Conservation (phyloP, 768 basidiomycete genomes). For the Lanmaoa pseudosensibilis region DNA sequence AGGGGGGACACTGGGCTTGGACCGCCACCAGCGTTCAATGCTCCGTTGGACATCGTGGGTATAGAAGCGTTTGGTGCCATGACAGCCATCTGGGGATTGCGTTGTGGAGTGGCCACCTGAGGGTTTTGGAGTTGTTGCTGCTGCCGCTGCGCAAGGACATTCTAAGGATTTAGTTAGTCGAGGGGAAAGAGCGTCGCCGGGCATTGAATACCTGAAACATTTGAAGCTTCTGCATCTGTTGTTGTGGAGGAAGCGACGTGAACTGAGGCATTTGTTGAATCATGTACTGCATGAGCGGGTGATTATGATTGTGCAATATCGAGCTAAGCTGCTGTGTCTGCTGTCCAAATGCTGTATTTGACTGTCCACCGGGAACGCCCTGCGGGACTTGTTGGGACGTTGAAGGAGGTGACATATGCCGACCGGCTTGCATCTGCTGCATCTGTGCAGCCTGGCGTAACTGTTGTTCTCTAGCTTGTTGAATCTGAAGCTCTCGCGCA, state of each 20-base stretch:
- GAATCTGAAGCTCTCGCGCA: constrained; percentile 36
- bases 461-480: constrained; percentile 36
- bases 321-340: constrained; percentile 44
- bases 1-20: constrained; percentile 33
- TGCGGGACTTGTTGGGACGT: constrained; percentile 24
- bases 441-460: constrained; percentile 35
- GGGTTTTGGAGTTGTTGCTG: constrained; percentile 35
- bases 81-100: constrained; percentile 32
- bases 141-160: constrained; percentile 25
- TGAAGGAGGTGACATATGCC: constrained; percentile 47
- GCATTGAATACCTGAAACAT: constrained; percentile 45
- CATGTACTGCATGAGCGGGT: constrained; percentile 62
- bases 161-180: constrained; percentile 15
- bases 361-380: constrained; percentile 12
- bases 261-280: constrained; percentile 53
- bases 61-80: constrained; percentile 31
- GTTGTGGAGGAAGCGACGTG: constrained; percentile 45
- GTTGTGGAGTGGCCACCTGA: constrained; percentile 23
- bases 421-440: constrained; percentile 35
- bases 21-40: constrained; percentile 24
- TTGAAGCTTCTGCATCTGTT: constrained; percentile 62
- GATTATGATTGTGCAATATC: constrained; percentile 52
- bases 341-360: constrained; percentile 29
- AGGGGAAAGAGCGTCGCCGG: neutral
- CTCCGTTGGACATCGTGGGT: constrained; percentile 26